These are phyloP conservation scores for Pascua sp. DNA, from an alignment of 1,284 basidiomycete species.

Conservation along the genomic window DNA sequence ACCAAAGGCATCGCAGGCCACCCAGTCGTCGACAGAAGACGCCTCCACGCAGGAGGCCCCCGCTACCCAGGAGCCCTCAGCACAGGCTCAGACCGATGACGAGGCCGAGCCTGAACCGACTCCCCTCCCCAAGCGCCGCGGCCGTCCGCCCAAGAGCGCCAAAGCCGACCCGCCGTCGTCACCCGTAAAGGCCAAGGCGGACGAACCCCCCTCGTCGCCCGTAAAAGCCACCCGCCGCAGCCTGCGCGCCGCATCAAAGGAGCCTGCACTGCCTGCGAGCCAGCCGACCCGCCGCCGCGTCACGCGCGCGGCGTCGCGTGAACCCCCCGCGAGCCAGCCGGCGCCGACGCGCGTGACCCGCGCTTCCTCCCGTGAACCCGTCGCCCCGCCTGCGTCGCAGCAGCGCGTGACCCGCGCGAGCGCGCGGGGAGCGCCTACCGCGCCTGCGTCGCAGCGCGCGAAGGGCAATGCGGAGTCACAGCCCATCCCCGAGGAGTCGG, in stretches of 20 bases:
- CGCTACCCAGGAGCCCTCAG: background rate
- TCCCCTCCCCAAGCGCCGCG: background rate
- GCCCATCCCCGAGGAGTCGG: slow-evolving; percentile 6
- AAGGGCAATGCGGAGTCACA: background rate
- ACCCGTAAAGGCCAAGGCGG: background rate
- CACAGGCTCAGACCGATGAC: background rate
- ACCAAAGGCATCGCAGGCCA: too few relatives aligned
- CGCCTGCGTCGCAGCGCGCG: background rate
- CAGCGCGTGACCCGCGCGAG: background rate
- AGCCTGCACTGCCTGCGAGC: background rate
- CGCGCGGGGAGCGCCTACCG: background rate
- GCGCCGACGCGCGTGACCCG: slow-evolving; percentile 4
- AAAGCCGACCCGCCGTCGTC: background rate
- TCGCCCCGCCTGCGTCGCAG: background rate
- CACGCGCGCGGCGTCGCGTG: slow-evolving; percentile 4
- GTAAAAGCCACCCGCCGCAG: background rate
- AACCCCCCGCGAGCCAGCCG: slow-evolving; percentile 6
- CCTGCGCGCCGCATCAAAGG: background rate
- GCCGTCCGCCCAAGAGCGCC: slow-evolving; percentile 1
- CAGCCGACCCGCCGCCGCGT: background rate
- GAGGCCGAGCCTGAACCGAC: background rate
- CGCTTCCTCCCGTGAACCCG: slow-evolving; percentile 1
- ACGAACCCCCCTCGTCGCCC: background rate
- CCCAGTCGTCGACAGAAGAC: background rate
- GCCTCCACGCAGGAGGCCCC: background rate